phyloP scores from a whole-genome alignment of 108 stramenopile species.

The Poteriospumella lacustris region DNA sequence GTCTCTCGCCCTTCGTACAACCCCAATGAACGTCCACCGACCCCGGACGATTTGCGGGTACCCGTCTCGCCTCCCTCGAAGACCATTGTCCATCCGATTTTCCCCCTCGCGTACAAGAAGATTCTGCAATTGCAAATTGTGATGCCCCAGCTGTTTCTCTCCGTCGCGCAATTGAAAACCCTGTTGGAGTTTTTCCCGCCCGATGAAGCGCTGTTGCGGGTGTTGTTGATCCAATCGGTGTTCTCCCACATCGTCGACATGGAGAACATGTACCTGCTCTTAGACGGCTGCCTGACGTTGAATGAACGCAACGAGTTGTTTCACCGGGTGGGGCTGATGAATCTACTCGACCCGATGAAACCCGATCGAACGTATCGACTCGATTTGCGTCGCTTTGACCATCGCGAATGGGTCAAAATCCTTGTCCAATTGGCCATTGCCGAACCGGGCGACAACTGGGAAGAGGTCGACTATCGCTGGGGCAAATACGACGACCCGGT shows the following conservation, averaged over 20 bases:
- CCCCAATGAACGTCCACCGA: slow-evolving; percentile 3
- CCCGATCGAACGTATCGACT: slow-evolving; percentile 17
- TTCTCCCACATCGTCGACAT: slow-evolving; percentile 16
- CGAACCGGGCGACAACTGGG: slow-evolving; percentile 29
- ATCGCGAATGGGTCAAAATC: slow-evolving; percentile 25
- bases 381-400: slow-evolving; percentile 28
- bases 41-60: slow-evolving; percentile 11
- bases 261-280: background rate
- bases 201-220: background rate
- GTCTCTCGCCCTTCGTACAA: background rate
- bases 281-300: background rate
- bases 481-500: slow-evolving; percentile 17
- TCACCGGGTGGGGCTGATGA: slow-evolving; percentile 20
- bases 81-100: background rate
- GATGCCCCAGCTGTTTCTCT: background rate
- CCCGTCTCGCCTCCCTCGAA: background rate
- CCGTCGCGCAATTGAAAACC: background rate
- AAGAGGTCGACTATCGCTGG: slow-evolving; percentile 25
- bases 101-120: background rate
- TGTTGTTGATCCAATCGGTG: background rate
- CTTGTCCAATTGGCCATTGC: slow-evolving; percentile 17
- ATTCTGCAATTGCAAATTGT: slow-evolving; percentile 23
- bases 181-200: slow-evolving; percentile 5
- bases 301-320: slow-evolving; percentile 12
- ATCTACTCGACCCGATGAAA: slow-evolving; percentile 23